Base-by-base conservation (phyloP, 257 asterid species). In the Euphrasia confusa region DNA sequence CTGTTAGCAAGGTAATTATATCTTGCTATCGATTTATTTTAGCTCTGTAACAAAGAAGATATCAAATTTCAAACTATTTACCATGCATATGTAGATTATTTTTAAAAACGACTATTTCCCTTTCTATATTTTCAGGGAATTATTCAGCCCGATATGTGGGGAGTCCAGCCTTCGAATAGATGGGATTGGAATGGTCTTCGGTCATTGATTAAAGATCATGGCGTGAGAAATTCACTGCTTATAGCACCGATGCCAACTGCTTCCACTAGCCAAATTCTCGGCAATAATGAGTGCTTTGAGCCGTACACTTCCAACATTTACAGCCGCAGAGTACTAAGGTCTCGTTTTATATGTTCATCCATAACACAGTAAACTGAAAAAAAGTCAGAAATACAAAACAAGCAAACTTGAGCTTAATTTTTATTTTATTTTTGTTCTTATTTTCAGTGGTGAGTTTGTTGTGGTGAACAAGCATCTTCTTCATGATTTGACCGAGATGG, bases 231-330 rank as follows among this genome's bases (percentile, higher is more conserved):
- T 79, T 93, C 99, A 58, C 95, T 93, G 72, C 96, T 93, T 37
- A 63, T 93, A 48, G 95, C 99, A 37, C 97, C 99, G 14, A 93
- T 89, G 99, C 99, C 99, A 28, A 92, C 97, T 77, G 99, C 99
- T 69, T 87, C 99, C 13, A 93, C 99, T 7, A 93, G 99, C 80
- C 97, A 93, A 76, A 93, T 93, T 78, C 99, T 93, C 68, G 99
- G 99, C 63, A 93, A 93, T 56, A 93, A 89, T 61, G 97, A 89
- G 77, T 93, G 97, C 75, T 92, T 92, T 78, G 99, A 92, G 68
- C 97, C 99, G 37, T 92, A 92, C 75, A 92, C 99, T 32, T 89
- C 97, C 62, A 92, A 89, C 71, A 92, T 92, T 39, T 89, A 92
- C 73, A 84, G 90, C 67, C 95, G 99, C 33, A 78, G 99, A 72